A percentile compares a stretch with the other conserved stretches of the same genome.
These are phyloP conservation scores for Rauvolfia tetraphylla DNA, from an alignment of 257 asterid genomes.

Conservation along the genomic window DNA sequence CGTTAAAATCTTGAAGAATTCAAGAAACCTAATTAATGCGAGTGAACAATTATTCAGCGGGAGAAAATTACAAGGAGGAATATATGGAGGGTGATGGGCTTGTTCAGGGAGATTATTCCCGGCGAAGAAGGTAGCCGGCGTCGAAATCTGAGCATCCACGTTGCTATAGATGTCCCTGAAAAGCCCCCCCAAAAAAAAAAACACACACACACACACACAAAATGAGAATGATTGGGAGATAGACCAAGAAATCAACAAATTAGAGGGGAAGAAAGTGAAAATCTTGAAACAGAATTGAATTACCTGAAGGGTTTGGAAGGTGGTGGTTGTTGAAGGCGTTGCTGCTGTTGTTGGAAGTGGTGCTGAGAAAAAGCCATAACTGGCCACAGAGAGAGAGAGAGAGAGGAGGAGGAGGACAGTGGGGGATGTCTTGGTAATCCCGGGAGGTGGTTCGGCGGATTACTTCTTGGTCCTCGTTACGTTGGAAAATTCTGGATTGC, in stretches of 20 bases:
- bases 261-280: background rate
- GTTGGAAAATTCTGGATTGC: conserved; percentile 24
- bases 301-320: conserved; percentile 63
- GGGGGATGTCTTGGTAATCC: conserved; percentile 12
- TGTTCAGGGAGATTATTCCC: conserved; percentile 68
- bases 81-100: conserved; percentile 75
- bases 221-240: background rate
- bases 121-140: conserved; percentile 59
- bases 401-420: conserved; percentile 15
- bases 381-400: conserved; percentile 22
- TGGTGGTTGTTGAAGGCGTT: conserved; percentile 48
- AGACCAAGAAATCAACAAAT: conserved; percentile 5
- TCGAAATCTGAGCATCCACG: conserved; percentile 80
- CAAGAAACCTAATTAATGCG: background rate
- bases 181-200: background rate
- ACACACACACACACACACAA: background rate
- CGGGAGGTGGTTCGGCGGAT: conserved; percentile 26
- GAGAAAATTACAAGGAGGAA: conserved; percentile 66
- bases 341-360: conserved; percentile 61
- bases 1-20: background rate
- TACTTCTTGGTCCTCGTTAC: conserved; percentile 33
- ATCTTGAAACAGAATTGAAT: conserved; percentile 1
- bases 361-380: conserved; percentile 77
- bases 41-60: background rate
- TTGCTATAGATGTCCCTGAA: conserved; percentile 65